Evolutionary conservation across 768 basidiomycete species (phyloP).

Genomic region (Crassisporium funariophilum): DNA sequence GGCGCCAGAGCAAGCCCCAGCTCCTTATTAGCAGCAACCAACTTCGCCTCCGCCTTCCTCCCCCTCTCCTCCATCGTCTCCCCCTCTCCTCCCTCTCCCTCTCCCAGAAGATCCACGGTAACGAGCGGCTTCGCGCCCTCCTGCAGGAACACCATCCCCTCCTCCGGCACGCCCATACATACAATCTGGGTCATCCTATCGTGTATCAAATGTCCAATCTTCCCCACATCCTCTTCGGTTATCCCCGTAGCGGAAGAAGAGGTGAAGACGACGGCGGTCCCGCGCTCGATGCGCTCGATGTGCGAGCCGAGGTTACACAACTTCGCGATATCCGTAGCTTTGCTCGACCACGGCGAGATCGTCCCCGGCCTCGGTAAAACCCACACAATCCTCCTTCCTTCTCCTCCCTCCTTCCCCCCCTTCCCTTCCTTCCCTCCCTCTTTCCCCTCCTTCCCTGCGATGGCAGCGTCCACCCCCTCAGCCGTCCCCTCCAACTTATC

Average conservation of each 20-base stretch:
- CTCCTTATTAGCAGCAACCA: slow-evolving; percentile 75
- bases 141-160: slow-evolving; percentile 60
- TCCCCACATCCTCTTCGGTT: slow-evolving; percentile 46
- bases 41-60: too few species aligned
- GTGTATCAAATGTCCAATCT: slow-evolving; percentile 73
- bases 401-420: too few species aligned
- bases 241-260: slow-evolving; percentile 43
- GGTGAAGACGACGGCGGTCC: slow-evolving; percentile 67
- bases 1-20: slow-evolving; percentile 89
- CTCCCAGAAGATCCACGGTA: slow-evolving; percentile 70
- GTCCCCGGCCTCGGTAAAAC: slow-evolving; percentile 87
- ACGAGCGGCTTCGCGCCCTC: slow-evolving; percentile 68
- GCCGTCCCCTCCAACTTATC: slow-evolving; percentile 49
- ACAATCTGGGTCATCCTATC: slow-evolving; percentile 97
- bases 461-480: slow-evolving; percentile 34
- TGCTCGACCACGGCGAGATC: slow-evolving; percentile 98
- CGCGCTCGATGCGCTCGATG: slow-evolving; percentile 86
- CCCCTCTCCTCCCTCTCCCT: too few species aligned
- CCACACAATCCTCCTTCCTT: slow-evolving; percentile 58
- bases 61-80: too few species aligned
- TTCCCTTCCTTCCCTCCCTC: too few species aligned
- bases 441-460: too few species aligned
- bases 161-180: slow-evolving; percentile 57
- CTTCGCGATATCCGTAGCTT: slow-evolving; percentile 92
- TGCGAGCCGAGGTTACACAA: slow-evolving; percentile 79